Conservation (phyloP, 768 basidiomycete genomes). For the Phanerochaete carnosa region DNA sequence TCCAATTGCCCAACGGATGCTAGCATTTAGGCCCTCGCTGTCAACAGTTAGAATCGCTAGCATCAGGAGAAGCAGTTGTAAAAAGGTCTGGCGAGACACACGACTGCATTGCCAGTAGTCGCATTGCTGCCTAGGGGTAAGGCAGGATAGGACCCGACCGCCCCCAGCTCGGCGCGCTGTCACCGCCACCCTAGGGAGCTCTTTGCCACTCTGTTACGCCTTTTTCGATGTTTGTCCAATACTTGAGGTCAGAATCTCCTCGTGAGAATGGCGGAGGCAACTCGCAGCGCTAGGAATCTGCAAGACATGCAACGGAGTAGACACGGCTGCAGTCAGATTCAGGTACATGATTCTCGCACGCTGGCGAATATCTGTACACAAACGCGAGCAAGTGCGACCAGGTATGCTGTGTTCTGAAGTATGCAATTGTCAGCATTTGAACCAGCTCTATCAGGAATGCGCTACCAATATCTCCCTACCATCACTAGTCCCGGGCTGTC, state of each 20-base stretch:
- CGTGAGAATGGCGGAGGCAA: slow-evolving; percentile 90
- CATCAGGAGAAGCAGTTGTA: too few relatives aligned
- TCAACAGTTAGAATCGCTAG: too few relatives aligned
- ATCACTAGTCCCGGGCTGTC: slow-evolving; percentile 63
- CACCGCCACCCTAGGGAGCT: slow-evolving; percentile 71
- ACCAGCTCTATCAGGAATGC: background rate
- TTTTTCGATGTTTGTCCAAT: slow-evolving; percentile 86
- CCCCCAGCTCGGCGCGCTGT: too few relatives aligned
- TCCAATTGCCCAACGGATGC: too few relatives aligned
- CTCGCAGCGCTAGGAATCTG: slow-evolving; percentile 91
- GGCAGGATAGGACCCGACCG: too few relatives aligned
- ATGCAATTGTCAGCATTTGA: background rate
- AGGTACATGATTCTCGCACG: slow-evolving; percentile 82
- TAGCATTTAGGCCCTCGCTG: too few relatives aligned
- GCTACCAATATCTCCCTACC: slow-evolving; percentile 68
- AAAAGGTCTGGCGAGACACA: too few relatives aligned
- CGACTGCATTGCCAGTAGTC: too few relatives aligned
- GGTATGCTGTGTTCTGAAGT: slow-evolving; percentile 73
- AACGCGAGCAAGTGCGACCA: slow-evolving; percentile 91
- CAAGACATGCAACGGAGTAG: slow-evolving; percentile 87
- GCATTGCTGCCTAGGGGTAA: too few relatives aligned
- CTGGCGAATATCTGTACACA: slow-evolving; percentile 84
- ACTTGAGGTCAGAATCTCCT: slow-evolving; percentile 90
- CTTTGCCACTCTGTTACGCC: slow-evolving; percentile 81
- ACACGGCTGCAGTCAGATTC: slow-evolving; percentile 77